phyloP scores from a whole-genome alignment of 768 basidiomycete genomes.

The Melanogaster broomeanus region DNA sequence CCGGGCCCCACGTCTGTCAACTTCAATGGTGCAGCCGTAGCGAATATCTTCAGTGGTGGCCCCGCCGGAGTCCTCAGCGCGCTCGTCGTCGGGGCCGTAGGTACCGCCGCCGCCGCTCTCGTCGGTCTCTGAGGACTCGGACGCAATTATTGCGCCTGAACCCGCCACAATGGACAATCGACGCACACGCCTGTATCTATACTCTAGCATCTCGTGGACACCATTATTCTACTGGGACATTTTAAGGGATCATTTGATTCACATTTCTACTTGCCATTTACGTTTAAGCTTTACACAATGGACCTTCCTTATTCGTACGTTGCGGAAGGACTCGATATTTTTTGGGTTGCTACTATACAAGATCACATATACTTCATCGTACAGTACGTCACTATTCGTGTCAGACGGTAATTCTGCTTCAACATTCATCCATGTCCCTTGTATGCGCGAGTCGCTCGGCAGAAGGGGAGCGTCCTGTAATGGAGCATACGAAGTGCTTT shows the following conservation, averaged over 20 bases:
- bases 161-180: neutral
- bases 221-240: no score
- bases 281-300: neutral
- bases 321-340: neutral
- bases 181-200: neutral
- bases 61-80: conserved; percentile 1
- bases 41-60: neutral
- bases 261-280: neutral
- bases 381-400: neutral
- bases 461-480: no score
- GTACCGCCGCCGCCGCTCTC: neutral
- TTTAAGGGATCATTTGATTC: neutral
- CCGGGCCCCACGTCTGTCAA: conserved; percentile 43
- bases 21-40: conserved; percentile 41
- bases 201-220: neutral
- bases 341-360: neutral
- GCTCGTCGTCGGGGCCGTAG: conserved; percentile 4
- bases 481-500: no score
- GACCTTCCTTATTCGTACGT: neutral
- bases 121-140: neutral
- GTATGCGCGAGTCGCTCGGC: no score
- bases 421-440: no score
- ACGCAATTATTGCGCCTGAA: neutral
- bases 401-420: no score
- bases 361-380: no score